Evolutionary conservation across 2,329 filamentous ascomycete species (phyloP), one percentile per base, ranked within the genome.

Genomic region (Thelonectria olida): DNA sequence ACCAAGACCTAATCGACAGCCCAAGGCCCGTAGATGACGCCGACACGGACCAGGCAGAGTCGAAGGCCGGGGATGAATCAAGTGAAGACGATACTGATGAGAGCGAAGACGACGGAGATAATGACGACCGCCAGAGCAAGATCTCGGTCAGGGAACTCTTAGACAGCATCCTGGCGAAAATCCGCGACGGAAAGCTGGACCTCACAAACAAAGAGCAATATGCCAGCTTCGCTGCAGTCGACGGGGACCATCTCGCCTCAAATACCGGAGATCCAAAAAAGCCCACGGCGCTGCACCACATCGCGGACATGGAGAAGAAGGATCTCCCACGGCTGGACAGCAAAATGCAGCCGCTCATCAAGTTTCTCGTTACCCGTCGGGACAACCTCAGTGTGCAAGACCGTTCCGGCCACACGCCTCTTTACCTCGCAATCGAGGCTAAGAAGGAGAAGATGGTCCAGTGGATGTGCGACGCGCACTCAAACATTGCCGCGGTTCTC

Each of bases 221-320:
- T 15, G 31, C 13, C 12, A 15, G 12, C 12, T 68, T 66, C 22
- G 41, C 36, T 12, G 17, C 38, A 10, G n/a, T 39, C 12, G 49
- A 61, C 19, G 66, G 66, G 4, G 31, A 61, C 4, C 7, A 36
- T 7, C 58, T 68, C 17, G 55, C 61, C 7, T 45, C 50, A 10
- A 38, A 48, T 4, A 67, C 65, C 8, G 54, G 61, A 34, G 65
- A 66, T 10, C 25, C 36, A 9, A 48, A 55, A 10, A 45, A 54
- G 17, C 66, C 66, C 8, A 68, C 66, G 10, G 65, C 50, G 6
- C 28, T 68, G 4, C 66, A 68, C 36, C 62, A 64, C 23, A 66
- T 68, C 19, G 65, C 66, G 2, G 49, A 23, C 12, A 59, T 56
- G 49, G 54, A 65, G 10, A 66, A 66, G 41, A 64, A 66, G 10